Percentiles rank a stretch among this genome's conserved stretches.
Evolutionary conservation across 345 rosid species (phyloP).

Genomic region (Punica granatum): DNA sequence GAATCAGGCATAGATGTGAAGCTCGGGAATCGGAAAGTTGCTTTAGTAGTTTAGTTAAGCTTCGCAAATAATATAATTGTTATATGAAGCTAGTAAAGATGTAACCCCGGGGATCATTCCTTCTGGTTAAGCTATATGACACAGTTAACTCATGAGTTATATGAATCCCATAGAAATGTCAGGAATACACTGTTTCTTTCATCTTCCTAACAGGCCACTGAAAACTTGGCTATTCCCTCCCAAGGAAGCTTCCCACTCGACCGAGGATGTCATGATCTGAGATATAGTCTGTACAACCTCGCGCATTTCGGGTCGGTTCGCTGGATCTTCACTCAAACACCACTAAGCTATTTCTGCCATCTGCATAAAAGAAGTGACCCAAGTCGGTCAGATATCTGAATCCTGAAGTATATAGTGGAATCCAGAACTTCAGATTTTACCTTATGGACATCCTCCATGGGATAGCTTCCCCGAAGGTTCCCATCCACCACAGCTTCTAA

Average conservation of each 20-base stretch:
- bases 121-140: too few species aligned
- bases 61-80: background rate
- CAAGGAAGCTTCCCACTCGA: slow-evolving; percentile 56
- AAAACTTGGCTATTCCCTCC: slow-evolving; percentile 57
- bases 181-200: background rate
- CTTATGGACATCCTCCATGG: slow-evolving; percentile 39
- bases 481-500: slow-evolving; percentile 34
- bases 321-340: slow-evolving; percentile 48
- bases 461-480: slow-evolving; percentile 39
- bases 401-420: background rate
- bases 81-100: background rate
- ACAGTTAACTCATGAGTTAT: too few species aligned
- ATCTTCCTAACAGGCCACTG: slow-evolving; percentile 53
- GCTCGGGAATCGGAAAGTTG: background rate
- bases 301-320: slow-evolving; percentile 48
- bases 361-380: slow-evolving; percentile 17
- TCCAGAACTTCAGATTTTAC: slow-evolving; percentile 15
- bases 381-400: background rate
- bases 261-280: slow-evolving; percentile 29
- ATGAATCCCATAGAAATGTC: background rate
- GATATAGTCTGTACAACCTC: slow-evolving; percentile 33
- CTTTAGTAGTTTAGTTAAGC: background rate
- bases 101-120: background rate
- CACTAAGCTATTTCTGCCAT: slow-evolving; percentile 46
- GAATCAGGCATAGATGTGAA: background rate